Evolutionary conservation across 495 filamentous ascomycete genomes (phyloP), one percentile per base, ranked within the genome.

Genomic region (Bryoglossum gracile): DNA sequence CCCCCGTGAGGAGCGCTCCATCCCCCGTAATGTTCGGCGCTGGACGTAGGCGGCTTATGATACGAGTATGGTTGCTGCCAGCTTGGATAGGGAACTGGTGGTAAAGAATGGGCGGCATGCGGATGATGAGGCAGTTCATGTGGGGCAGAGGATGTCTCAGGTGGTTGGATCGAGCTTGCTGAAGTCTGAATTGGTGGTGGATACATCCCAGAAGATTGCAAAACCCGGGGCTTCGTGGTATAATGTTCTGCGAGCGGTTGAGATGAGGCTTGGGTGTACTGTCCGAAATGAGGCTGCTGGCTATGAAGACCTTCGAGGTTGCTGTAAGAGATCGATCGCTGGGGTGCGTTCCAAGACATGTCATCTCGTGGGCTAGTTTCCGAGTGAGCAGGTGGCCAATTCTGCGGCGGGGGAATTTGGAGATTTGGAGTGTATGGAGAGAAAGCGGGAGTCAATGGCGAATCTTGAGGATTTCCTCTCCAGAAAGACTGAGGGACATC

Each of bases 261-360:
- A 23, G 41, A 19, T 13, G 48, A 47, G 9, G 43, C 21, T 28
- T 56, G 44, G 5, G 37, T 16, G 44, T 53, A 57, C 14, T 46
- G 40, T 3, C 41, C 5, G 37, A 54, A 54, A 3, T 53, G 48
- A n/a, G n/a, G n/a, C 17, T 51, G 46, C 13, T 62, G 59, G 19
- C 38, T 45, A 11, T 55, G 51, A 4, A 62, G 23, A 18, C 51
- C 47, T 41, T 59, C 59, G 8, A 57, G 40, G 39, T 59, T 62
- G 42, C 51, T 53, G 35, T 59, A 62, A 2, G 59, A 62, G 8
- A 60, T 55, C 1, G 59, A 59, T 18, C 59, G 50, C 28, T 62
- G 56, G n/a, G 57, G 59, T 14, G 36, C 51, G 16, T 53, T 46
- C 59, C 59, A 62, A 18, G 53, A 34, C 16, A 57, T 8, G 10